Evolutionary conservation across 768 basidiomycete genomes (phyloP), one percentile per base, ranked within the genome.

Genomic region (Glaciozyma antarctica): DNA sequence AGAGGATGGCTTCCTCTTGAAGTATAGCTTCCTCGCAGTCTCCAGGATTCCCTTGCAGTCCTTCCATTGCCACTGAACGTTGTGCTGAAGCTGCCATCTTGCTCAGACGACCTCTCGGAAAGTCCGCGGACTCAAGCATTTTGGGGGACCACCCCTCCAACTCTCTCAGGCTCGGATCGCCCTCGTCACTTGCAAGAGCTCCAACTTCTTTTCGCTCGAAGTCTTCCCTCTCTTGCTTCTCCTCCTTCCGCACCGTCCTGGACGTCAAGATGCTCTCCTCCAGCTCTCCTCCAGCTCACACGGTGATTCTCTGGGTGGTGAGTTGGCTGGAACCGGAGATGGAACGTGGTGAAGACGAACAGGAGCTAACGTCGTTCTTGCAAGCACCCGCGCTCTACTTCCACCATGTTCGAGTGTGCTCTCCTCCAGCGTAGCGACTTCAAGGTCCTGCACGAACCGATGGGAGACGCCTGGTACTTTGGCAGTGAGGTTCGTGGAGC

Each of bases 361-460:
- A 28, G 19, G 54, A 55, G 17, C 28, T 26, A 55, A 19, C 17
- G 32, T 32, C 32, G 32, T 38, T n/a, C 4, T 3, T 26, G 13
- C 54, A 55, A 55, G 22, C 70, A 71, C 15, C 70, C 70, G 0
- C 54, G 71, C 1, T 60, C 57, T 5, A 53, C 63, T 24, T 65
- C 62, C 2, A 74, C 73, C 52, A 73, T 73, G 72, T 73, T 75
- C 60, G 74, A 73, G 51, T 65, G 66, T 34, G 64, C 64, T 38
- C 43, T 73, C 43, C 56, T 75, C 9, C 52, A 59, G 8, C 51
- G 49, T 9, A 56, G 59, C 5, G 47, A 63, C 47, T 67, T 71
- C 57, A 52, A 64, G n/a, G 34, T 49, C 17, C 30, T 62, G 32
- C 44, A 48, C 26, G 45, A 57, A 41, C 57, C 52, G 17, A 64